Evolutionary conservation across 139 green algal species (phyloP).

Genomic region (Picochlorum sp.): DNA sequence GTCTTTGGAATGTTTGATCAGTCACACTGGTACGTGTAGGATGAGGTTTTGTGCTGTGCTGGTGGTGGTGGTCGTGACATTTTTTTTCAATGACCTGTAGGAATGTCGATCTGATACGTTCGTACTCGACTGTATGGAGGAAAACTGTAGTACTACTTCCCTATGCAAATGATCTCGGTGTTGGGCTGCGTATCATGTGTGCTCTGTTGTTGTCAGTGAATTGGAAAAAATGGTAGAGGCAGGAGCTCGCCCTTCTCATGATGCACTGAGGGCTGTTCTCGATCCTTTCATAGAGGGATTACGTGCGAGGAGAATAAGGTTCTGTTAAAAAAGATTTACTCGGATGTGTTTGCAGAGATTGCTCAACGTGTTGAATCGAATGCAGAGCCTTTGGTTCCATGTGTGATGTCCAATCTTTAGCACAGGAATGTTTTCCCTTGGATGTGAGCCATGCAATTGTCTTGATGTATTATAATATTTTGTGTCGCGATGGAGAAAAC

Average conservation of each 20-base stretch:
- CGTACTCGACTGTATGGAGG: conserved; percentile 27
- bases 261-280: conserved; percentile 21
- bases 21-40: conserved; percentile 14
- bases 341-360: not conserved
- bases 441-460: not conserved
- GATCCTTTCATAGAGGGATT: conserved; percentile 2
- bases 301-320: not conserved
- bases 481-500: conserved; percentile 20
- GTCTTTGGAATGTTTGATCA: conserved; percentile 12
- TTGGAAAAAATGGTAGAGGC: conserved; percentile 24
- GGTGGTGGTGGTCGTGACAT: too few species aligned
- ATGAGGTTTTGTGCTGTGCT: not conserved
- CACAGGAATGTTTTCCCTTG: conserved; percentile 51
- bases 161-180: conserved; percentile 14
- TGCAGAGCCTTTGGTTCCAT: too few species aligned
- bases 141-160: conserved; percentile 35
- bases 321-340: not conserved
- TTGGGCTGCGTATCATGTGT: conserved; percentile 60
- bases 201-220: conserved; percentile 70
- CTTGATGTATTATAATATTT: not conserved
- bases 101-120: conserved; percentile 23
- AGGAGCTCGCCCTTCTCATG: conserved; percentile 1
- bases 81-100: conserved; percentile 14
- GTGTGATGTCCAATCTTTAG: conserved; percentile 35
- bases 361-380: not conserved